Evolutionary conservation across 2,329 filamentous ascomycete species (phyloP), one percentile per base, ranked within the genome.

Genomic region (Fusarium bactridioides): DNA sequence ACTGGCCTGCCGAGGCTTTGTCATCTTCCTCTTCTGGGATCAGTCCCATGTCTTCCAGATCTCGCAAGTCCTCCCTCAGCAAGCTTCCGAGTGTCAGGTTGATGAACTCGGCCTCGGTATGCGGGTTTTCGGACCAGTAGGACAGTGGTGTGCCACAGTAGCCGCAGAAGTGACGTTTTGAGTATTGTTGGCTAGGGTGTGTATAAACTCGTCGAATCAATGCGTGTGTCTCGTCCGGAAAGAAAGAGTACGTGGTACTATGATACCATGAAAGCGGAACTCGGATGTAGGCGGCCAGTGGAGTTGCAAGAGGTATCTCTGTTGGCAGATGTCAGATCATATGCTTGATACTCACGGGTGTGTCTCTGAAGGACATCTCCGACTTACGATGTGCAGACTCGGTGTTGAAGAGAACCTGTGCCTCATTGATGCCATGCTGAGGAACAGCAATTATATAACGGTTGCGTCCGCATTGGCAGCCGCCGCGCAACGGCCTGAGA

Each of bases 111-210:
- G 92, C 91, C 79, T 96, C 93, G 57, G 85, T 86, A 2, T 82
- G 83, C 1, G 93, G 92, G 29, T 89, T 82, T 80, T 97, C 94
- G 51, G 90, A 92, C 94, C 94, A 97, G 76, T 92, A 94, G 1
- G 92, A 92, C 60, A 98, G 84, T 18, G 93, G 92, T 1, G 94
- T 97, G 58, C 95, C 95, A 80, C 95, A 97, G 83, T 93, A 97
- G 29, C 95, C 95, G 82, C 95, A 98, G 82, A 98, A 98, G 74
- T 94, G 89, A 55, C 93, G 90, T 79, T 92, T 90, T 3, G 89
- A 85, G 75, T 88, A 83, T 57, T 86, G 85, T 58, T 88, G 87
- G 74, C 85, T 83, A 5, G 85, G 85, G 27, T 91, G 87, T 15
- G 89, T 89, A 80, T 93, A 94, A 53, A 87, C 86, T 44, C 91